Percentiles rank a stretch among this genome's conserved stretches.
phyloP scores from a whole-genome alignment of 163 green algal genomes.

The Scenedesmus sp. region DNA sequence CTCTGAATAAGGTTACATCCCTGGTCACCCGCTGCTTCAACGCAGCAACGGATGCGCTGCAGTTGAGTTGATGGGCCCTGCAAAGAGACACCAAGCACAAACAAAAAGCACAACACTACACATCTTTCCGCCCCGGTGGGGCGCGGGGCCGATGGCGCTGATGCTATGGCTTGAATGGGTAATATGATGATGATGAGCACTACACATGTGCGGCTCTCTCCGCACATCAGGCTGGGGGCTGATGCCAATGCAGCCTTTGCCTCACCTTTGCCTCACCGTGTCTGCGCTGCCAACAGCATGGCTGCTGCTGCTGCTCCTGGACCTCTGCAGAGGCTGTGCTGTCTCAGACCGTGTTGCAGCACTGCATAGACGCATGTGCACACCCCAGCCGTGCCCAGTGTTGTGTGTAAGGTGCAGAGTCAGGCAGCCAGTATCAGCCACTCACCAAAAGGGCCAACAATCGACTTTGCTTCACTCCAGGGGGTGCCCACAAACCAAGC shows the following conservation, averaged over 20 bases:
- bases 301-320: too few relatives aligned
- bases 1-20: slow-evolving; percentile 24
- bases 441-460: background rate
- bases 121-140: too few relatives aligned
- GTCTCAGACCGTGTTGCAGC: background rate
- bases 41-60: slow-evolving; percentile 11
- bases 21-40: background rate
- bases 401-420: background rate
- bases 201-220: too few relatives aligned
- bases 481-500: background rate
- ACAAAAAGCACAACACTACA: background rate
- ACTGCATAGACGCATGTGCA: background rate
- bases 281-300: too few relatives aligned
- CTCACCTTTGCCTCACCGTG: too few relatives aligned
- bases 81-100: background rate
- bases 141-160: too few relatives aligned
- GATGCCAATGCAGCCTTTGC: too few relatives aligned
- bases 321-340: too few relatives aligned
- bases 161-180: too few relatives aligned
- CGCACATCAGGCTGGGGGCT: too few relatives aligned
- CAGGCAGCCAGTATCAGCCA: background rate
- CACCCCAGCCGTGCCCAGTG: background rate
- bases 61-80: slow-evolving; percentile 29
- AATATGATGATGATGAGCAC: too few relatives aligned
- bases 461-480: slow-evolving; percentile 29